A percentile compares a stretch with the other conserved stretches of the same genome.
These are phyloP conservation scores for Solanum paucissectum DNA, from an alignment of 257 asterid genomes.

Conservation along the genomic window DNA sequence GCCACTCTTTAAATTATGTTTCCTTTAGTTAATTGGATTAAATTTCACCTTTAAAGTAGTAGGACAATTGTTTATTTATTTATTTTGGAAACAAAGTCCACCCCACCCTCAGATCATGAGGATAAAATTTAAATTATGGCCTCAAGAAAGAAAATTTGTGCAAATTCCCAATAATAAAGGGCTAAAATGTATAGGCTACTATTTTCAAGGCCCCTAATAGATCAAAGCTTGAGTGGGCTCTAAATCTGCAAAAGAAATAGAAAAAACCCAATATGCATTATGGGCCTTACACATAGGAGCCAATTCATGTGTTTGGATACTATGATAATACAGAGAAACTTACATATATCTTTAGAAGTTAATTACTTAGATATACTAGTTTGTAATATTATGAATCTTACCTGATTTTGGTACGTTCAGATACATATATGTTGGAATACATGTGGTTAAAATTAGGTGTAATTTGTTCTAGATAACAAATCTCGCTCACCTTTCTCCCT, in stretches of 20 bases:
- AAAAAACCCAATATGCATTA: background rate
- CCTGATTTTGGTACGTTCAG: too few relatives aligned
- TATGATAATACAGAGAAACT: background rate
- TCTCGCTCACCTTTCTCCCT: too few relatives aligned
- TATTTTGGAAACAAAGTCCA: background rate
- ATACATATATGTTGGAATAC: too few relatives aligned
- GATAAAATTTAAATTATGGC: background rate
- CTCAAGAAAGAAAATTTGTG: background rate
- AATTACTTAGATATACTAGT: background rate
- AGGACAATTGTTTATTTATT: too few relatives aligned
- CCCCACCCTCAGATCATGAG: background rate
- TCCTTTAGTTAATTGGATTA: background rate
- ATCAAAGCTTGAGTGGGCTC: background rate
- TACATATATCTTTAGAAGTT: background rate
- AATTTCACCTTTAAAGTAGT: background rate
- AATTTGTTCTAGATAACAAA: too few relatives aligned
- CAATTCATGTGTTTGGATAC: background rate
- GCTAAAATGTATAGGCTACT: background rate
- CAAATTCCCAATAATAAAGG: background rate
- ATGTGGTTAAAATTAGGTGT: too few relatives aligned
- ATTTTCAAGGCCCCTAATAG: background rate
- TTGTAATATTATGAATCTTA: too few relatives aligned
- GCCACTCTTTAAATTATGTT: background rate
- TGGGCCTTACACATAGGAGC: background rate
- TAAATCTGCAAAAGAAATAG: background rate